Percentiles rank a stretch among this genome's conserved stretches.
These are phyloP conservation scores for Verticillium longisporum DNA, from an alignment of 2,329 filamentous ascomycete genomes.

Conservation along the genomic window DNA sequence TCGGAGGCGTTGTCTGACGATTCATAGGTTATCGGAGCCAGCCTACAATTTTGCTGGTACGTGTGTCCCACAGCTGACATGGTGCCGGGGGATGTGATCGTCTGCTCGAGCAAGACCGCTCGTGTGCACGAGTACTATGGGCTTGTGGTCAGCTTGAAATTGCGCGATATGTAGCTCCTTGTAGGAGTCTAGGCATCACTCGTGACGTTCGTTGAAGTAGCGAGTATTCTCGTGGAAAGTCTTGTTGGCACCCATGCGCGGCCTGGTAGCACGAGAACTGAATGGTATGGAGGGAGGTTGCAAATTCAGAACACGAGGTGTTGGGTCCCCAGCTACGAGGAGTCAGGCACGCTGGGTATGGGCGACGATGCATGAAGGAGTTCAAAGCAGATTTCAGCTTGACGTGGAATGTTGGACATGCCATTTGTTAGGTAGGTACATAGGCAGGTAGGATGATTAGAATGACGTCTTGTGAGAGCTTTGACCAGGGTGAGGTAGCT, in stretches of 20 bases:
- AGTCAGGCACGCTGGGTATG: neutral
- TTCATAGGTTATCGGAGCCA: slow-evolving; percentile 37
- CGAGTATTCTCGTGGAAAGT: neutral
- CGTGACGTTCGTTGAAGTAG: neutral
- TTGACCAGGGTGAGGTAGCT: too few relatives aligned
- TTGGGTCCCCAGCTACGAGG: too few relatives aligned
- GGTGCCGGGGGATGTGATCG: neutral
- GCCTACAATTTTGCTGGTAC: slow-evolving; percentile 52
- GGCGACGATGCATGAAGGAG: neutral
- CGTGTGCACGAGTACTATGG: neutral
- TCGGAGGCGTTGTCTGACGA: slow-evolving; percentile 34
- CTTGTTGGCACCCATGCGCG: neutral
- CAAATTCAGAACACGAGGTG: too few relatives aligned
- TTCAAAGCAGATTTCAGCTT: too few relatives aligned
- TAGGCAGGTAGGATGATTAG: neutral
- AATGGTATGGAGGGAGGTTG: too few relatives aligned
- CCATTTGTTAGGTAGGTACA: too few relatives aligned
- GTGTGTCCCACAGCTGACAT: slow-evolving; percentile 35
- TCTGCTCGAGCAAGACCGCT: slow-evolving; percentile 6
- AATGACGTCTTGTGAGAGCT: neutral
- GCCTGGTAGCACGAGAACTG: neutral
- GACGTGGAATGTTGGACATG: neutral
- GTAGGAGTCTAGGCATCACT: neutral
- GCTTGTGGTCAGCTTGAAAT: neutral
- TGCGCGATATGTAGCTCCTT: neutral